Conservation (phyloP, 257 asterid species). For the Capsicum baccatum region DNA sequence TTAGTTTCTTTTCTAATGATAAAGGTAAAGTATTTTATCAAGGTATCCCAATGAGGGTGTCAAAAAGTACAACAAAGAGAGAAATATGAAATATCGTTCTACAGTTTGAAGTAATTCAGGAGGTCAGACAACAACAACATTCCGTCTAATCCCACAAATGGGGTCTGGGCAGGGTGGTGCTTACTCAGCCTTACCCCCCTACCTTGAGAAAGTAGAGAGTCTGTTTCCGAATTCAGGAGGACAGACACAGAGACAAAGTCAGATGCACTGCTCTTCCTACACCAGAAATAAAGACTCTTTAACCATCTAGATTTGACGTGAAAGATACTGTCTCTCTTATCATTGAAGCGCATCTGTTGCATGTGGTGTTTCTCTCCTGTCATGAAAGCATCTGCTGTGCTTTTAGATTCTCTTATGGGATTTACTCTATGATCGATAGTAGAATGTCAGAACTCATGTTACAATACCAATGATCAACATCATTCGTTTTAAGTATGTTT, state of each 20-base stretch:
- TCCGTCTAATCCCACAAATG: background rate
- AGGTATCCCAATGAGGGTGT: background rate
- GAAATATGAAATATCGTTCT: background rate
- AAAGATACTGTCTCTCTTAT: background rate
- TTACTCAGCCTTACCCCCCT: background rate
- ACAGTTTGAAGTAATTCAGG: background rate
- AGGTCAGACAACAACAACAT: background rate
- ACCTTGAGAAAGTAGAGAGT: background rate
- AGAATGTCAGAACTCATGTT: background rate
- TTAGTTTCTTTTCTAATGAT: background rate
- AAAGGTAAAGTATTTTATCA: background rate
- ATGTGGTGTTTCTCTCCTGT: background rate
- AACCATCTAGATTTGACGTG: background rate
- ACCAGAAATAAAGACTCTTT: background rate
- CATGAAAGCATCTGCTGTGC: constrained; percentile 2
- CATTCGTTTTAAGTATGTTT: background rate
- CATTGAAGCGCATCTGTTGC: background rate
- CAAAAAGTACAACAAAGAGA: background rate
- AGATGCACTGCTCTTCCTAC: background rate
- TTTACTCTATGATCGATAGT: background rate
- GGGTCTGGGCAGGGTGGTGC: background rate
- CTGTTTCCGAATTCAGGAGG: background rate
- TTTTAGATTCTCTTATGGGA: background rate
- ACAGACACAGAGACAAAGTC: background rate
- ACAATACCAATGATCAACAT: background rate